A percentile compares a stretch with the other conserved stretches of the same genome.
Evolutionary conservation across 2,329 filamentous ascomycete genomes (phyloP).

Genomic region (Fusarium oxysporum): DNA sequence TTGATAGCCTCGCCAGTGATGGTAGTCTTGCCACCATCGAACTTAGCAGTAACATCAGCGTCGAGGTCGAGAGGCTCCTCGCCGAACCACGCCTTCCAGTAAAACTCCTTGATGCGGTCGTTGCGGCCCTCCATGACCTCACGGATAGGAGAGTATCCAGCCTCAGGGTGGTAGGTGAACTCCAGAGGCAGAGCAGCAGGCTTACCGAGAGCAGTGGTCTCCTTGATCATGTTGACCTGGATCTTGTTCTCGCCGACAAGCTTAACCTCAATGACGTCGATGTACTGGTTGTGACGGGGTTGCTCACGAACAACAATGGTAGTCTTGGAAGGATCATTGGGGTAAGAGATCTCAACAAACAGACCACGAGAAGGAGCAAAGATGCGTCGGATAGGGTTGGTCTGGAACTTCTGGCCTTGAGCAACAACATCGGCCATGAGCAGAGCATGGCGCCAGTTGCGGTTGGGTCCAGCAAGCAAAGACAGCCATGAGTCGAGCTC

Average conservation of each 20-base stretch:
- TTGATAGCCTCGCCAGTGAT: constrained; percentile 95
- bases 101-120: constrained; percentile 99
- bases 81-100: constrained; percentile 98
- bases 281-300: constrained; percentile 84
- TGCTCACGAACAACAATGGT: constrained; percentile 90
- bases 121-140: constrained; percentile 97
- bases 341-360: constrained; percentile 86
- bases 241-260: constrained; percentile 82
- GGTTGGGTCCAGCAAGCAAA: constrained; percentile 84
- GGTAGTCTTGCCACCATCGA: constrained; percentile 87
- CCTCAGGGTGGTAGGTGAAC: constrained; percentile 94
- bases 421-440: constrained; percentile 94
- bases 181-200: constrained; percentile 85
- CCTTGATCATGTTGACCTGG: constrained; percentile 89
- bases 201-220: constrained; percentile 85
- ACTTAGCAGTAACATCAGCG: constrained; percentile 84
- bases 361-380: constrained; percentile 88
- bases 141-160: constrained; percentile 95
- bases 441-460: constrained; percentile 94
- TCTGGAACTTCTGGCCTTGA: constrained; percentile 96
- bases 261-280: constrained; percentile 89
- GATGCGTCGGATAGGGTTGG: constrained; percentile 92
- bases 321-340: constrained; percentile 85
- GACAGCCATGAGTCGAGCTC: constrained; percentile 86
- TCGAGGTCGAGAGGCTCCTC: constrained; percentile 86